Evolutionary conservation across 2,329 filamentous ascomycete species (phyloP).

Genomic region (Rasamsonia emersonii): DNA sequence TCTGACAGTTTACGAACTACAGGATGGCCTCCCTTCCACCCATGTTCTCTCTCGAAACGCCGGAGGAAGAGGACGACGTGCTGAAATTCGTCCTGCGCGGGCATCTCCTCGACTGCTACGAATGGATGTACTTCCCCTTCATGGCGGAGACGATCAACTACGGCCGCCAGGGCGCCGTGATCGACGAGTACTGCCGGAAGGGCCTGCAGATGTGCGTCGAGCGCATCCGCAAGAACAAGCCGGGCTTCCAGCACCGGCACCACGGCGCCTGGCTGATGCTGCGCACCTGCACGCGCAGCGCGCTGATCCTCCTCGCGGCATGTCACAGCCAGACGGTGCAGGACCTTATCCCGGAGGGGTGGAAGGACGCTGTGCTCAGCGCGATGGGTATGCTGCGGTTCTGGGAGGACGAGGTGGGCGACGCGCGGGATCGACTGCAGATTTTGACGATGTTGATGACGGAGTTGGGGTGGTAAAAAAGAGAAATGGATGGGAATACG

Average conservation of each 20-base stretch:
- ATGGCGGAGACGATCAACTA: slow-evolving; percentile 22
- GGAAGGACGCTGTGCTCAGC: slow-evolving; percentile 16
- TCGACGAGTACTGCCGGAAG: slow-evolving; percentile 20
- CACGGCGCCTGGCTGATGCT: slow-evolving; percentile 29
- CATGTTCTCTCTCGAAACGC: slow-evolving; percentile 14
- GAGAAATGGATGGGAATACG: too few species aligned
- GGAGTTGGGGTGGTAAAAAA: slow-evolving; percentile 7
- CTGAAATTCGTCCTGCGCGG: slow-evolving; percentile 27
- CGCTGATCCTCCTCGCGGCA: slow-evolving; percentile 19
- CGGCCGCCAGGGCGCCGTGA: slow-evolving; percentile 10
- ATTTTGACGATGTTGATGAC: slow-evolving; percentile 13
- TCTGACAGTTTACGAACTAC: not conserved
- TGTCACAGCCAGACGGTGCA: slow-evolving; percentile 10
- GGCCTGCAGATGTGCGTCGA: slow-evolving; percentile 22
- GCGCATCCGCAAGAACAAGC: slow-evolving; percentile 25
- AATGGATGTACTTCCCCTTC: slow-evolving; percentile 32
- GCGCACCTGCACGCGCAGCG: slow-evolving; percentile 23
- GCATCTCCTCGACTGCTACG: slow-evolving; percentile 28
- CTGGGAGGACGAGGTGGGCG: slow-evolving; percentile 18
- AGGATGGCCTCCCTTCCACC: slow-evolving; percentile 13
- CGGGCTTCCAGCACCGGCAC: slow-evolving; percentile 24
- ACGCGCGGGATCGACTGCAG: slow-evolving; percentile 17
- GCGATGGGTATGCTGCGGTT: slow-evolving; percentile 19
- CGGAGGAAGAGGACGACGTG: slow-evolving; percentile 20
- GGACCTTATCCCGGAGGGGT: slow-evolving; percentile 16